phyloP scores from a whole-genome alignment of 2,329 filamentous ascomycete species.

The Pseudogymnoascus sp. region DNA sequence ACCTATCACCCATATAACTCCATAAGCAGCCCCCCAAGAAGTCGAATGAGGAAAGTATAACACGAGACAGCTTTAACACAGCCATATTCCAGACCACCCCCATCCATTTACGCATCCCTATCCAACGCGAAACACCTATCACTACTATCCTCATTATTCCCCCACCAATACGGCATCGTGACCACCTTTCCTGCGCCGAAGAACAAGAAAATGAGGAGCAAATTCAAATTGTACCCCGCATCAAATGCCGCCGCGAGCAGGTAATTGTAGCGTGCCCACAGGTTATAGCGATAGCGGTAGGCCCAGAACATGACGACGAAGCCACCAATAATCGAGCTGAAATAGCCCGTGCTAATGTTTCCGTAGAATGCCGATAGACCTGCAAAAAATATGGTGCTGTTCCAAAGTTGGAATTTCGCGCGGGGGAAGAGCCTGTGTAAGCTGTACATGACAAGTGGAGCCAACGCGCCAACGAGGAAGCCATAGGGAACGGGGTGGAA shows the following conservation, averaged over 20 bases:
- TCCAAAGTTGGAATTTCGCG: constrained; percentile 46
- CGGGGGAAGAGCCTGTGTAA: constrained; percentile 46
- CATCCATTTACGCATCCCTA: constrained; percentile 2
- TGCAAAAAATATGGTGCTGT: constrained; percentile 54
- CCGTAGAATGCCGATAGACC: constrained; percentile 49
- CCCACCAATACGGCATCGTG: constrained; percentile 57
- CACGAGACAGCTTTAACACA: background rate
- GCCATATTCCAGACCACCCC: background rate
- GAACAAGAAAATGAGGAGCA: constrained; percentile 52
- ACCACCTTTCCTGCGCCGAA: constrained; percentile 49
- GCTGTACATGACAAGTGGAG: constrained; percentile 39
- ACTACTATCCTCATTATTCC: constrained; percentile 45
- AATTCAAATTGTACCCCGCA: constrained; percentile 53
- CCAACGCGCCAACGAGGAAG: constrained; percentile 41
- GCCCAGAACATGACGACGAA: constrained; percentile 53
- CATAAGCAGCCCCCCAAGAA: background rate
- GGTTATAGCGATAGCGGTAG: constrained; percentile 45
- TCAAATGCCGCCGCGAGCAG: constrained; percentile 53
- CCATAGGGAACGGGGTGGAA: constrained; percentile 43
- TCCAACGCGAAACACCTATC: constrained; percentile 51
- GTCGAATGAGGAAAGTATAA: background rate
- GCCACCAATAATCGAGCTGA: constrained; percentile 49
- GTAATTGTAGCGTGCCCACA: constrained; percentile 55
- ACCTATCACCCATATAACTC: background rate
- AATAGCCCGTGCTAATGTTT: constrained; percentile 52